Conservation (phyloP, 2,329 filamentous ascomycete genomes). For the Penicillium sp. region DNA sequence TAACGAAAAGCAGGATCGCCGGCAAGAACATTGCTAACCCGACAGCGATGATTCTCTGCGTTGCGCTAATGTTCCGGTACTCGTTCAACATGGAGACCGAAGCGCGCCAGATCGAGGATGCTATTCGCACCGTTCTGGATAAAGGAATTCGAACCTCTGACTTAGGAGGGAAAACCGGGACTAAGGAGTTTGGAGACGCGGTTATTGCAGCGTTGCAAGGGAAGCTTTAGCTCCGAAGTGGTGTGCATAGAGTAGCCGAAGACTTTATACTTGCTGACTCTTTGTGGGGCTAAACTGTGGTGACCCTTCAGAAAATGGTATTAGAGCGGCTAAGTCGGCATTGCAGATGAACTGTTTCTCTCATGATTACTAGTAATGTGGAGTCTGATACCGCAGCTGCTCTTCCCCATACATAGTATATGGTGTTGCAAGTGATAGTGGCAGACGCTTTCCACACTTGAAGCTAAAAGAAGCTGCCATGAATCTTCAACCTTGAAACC, state of each 20-base stretch:
- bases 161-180: slow-evolving; percentile 74
- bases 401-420: too few species aligned
- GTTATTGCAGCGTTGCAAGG: slow-evolving; percentile 67
- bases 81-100: slow-evolving; percentile 78
- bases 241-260: not conserved
- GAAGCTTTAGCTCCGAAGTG: not conserved
- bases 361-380: not conserved
- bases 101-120: slow-evolving; percentile 76
- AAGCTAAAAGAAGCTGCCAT: too few species aligned
- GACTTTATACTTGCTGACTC: not conserved
- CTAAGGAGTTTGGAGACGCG: slow-evolving; percentile 75
- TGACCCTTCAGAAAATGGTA: not conserved
- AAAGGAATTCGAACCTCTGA: slow-evolving; percentile 77
- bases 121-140: slow-evolving; percentile 77
- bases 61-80: slow-evolving; percentile 93
- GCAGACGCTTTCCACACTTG: too few species aligned
- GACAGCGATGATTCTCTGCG: slow-evolving; percentile 83
- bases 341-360: not conserved
- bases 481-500: too few species aligned
- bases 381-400: too few species aligned
- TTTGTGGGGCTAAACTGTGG: not conserved
- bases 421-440: too few species aligned
- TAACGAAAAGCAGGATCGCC: slow-evolving; percentile 67
- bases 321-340: too few species aligned
- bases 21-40: slow-evolving; percentile 88